Conservation (phyloP, 441 rosid genomes). For the Gossypium davidsonii region DNA sequence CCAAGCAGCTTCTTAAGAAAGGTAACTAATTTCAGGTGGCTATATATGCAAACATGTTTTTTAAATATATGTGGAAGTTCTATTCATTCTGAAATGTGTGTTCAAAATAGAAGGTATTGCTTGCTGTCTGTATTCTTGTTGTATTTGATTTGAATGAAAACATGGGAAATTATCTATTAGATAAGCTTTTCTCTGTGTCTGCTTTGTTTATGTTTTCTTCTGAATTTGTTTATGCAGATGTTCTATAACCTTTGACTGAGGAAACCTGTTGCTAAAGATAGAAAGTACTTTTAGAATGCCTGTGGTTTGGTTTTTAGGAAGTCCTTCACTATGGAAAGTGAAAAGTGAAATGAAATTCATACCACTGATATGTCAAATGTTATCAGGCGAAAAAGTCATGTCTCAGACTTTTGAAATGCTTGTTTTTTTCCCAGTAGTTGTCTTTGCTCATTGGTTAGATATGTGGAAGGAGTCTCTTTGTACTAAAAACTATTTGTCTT, state of each 20-base stretch:
- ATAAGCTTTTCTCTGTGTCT: background rate
- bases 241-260: background rate
- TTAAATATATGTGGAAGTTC: background rate
- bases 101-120: background rate
- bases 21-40: constrained; percentile 37
- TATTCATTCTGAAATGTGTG: background rate
- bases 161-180: background rate
- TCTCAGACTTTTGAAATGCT: background rate
- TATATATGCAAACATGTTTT: background rate
- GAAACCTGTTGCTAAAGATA: background rate
- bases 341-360: background rate
- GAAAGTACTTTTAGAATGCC: background rate
- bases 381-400: background rate
- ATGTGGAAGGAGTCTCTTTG: background rate
- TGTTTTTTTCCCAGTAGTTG: background rate
- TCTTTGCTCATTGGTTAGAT: background rate
- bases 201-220: background rate
- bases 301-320: background rate
- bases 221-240: constrained; percentile 3
- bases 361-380: background rate
- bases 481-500: background rate
- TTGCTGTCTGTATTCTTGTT: background rate
- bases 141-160: background rate
- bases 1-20: constrained; percentile 53
- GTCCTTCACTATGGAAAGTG: background rate